These are phyloP conservation scores for Glonium stellatum DNA, from an alignment of 495 filamentous ascomycete species.

Conservation along the genomic window DNA sequence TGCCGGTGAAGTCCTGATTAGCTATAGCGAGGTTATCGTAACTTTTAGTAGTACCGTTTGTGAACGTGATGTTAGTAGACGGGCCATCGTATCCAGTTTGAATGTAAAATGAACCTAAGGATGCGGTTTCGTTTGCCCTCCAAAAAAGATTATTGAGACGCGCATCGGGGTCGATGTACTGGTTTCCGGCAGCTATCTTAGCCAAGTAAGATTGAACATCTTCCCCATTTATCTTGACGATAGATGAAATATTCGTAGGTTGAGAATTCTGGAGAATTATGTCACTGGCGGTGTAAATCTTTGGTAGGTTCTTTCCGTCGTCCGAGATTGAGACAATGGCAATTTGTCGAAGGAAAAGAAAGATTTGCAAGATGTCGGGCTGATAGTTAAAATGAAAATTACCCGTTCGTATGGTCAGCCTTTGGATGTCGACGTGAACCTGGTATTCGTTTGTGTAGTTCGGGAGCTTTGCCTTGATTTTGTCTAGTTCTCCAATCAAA, in stretches of 20 bases:
- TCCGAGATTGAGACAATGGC: conserved; percentile 13
- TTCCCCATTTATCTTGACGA: conserved; percentile 35
- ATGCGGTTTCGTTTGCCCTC: conserved; percentile 26
- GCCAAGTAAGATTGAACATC: conserved; percentile 32
- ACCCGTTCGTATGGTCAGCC: conserved; percentile 36
- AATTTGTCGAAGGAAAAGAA: background rate
- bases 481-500: conserved; percentile 37
- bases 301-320: conserved; percentile 18
- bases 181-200: conserved; percentile 29
- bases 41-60: conserved; percentile 36
- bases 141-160: conserved; percentile 42
- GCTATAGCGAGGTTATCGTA: conserved; percentile 36
- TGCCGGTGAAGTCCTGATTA: conserved; percentile 9
- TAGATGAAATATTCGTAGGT: conserved; percentile 12
- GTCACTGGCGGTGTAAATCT: conserved; percentile 22
- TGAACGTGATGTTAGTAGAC: conserved; percentile 40
- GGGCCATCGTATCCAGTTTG: conserved; percentile 28
- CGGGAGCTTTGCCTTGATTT: conserved; percentile 34
- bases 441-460: conserved; percentile 40
- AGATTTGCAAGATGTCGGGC: conserved; percentile 38
- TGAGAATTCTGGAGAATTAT: background rate
- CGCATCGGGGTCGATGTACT: conserved; percentile 40
- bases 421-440: conserved; percentile 40
- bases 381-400: conserved; percentile 42
- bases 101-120: background rate